A percentile compares a stretch with the other conserved stretches of the same genome.
These are phyloP conservation scores for Beauveria asiatica DNA, from an alignment of 2,329 filamentous ascomycete genomes.

Conservation along the genomic window DNA sequence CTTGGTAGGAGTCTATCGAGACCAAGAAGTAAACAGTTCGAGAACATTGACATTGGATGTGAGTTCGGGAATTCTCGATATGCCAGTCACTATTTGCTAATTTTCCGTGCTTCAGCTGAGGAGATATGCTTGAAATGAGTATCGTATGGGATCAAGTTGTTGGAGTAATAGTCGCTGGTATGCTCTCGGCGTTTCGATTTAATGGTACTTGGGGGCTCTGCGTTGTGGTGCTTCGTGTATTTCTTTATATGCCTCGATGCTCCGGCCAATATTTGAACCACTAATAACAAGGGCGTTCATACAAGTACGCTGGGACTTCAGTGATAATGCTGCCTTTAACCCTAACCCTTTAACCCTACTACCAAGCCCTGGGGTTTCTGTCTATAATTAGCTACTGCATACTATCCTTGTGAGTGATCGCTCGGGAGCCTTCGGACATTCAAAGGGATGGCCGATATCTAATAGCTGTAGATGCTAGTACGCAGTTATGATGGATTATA, in stretches of 20 bases:
- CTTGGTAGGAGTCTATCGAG: slow-evolving; percentile 88
- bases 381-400: no score
- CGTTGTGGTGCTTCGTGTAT: neutral
- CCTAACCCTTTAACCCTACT: no score
- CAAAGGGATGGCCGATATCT: no score
- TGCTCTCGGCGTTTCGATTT: slow-evolving; percentile 1
- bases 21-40: slow-evolving; percentile 88
- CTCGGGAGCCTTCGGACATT: no score
- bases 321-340: no score
- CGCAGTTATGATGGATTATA: neutral
- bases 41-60: slow-evolving; percentile 91
- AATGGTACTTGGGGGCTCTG: neutral
- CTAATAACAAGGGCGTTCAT: no score
- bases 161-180: neutral
- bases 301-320: no score
- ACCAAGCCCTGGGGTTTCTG: no score
- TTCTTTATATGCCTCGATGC: neutral
- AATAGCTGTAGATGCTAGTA: neutral
- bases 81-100: slow-evolving; percentile 14
- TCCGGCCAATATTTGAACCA: neutral
- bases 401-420: no score
- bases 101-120: slow-evolving; percentile 19
- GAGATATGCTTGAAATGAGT: slow-evolving; percentile 23
- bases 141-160: neutral
- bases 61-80: slow-evolving; percentile 36